Conservation (phyloP, 805 yeast species). For the Starmerella vaccinii region DNA sequence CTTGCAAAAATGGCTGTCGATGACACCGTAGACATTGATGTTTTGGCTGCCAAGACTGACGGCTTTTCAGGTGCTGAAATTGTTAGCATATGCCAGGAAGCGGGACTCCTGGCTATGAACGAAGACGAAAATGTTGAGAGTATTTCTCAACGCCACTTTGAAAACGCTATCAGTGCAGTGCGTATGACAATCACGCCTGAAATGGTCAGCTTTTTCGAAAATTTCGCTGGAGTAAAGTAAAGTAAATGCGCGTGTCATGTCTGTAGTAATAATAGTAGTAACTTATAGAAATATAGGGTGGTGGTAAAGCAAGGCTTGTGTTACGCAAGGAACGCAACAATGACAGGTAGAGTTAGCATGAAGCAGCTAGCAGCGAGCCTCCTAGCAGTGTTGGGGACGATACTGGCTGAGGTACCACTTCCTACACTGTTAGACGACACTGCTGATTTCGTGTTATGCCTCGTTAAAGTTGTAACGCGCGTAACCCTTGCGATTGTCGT, state of each 20-base stretch:
- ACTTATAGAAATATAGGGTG: background rate
- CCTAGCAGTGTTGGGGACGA: no score
- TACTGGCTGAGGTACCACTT: background rate
- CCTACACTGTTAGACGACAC: background rate
- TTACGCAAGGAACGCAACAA: no score
- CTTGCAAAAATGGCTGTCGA: constrained; percentile 53
- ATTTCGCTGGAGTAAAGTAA: constrained; percentile 34
- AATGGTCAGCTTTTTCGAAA: constrained; percentile 66
- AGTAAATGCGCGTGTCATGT: background rate
- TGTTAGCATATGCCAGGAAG: constrained; percentile 83
- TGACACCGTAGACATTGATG: constrained; percentile 40
- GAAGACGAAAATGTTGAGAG: constrained; percentile 42
- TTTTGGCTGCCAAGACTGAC: constrained; percentile 54
- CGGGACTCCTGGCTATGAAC: constrained; percentile 89
- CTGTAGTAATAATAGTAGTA: background rate
- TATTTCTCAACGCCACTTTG: constrained; percentile 61
- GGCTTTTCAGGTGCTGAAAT: constrained; percentile 98
- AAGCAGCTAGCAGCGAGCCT: no score
- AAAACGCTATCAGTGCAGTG: constrained; percentile 54
- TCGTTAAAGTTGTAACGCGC: background rate
- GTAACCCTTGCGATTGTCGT: background rate
- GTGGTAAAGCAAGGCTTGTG: no score
- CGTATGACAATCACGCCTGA: constrained; percentile 74
- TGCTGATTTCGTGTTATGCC: background rate
- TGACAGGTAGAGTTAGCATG: no score